Percentiles rank a stretch among this genome's conserved stretches.
Conservation (phyloP, 139 green algal species). For the Ulvella scutata region DNA sequence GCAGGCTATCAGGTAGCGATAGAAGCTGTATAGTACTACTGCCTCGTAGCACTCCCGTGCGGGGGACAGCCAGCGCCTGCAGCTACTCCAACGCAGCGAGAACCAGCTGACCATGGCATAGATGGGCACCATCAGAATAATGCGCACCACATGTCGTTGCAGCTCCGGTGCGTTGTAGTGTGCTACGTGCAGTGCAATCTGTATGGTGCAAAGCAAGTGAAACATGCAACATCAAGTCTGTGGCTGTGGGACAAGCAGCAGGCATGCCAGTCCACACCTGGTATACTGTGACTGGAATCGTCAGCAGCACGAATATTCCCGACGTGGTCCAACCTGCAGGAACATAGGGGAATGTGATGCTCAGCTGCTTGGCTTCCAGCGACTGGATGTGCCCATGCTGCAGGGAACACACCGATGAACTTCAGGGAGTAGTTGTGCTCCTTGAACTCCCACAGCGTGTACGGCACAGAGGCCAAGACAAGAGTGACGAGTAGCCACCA, state of each 20-base stretch:
- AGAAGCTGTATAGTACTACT: constrained; percentile 94
- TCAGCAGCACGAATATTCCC: constrained; percentile 79
- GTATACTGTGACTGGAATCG: constrained; percentile 75
- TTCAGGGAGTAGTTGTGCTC: constrained; percentile 34
- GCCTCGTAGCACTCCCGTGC: constrained; percentile 85
- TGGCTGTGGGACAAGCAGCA: neutral
- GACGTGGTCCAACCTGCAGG: constrained; percentile 73
- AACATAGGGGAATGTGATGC: neutral
- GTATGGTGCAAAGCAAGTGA: neutral
- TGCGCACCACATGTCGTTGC: constrained; percentile 81
- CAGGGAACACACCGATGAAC: constrained; percentile 19
- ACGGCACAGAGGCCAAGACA: constrained; percentile 45
- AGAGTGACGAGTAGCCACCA: constrained; percentile 35
- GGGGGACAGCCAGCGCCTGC: constrained; percentile 10
- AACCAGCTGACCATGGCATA: constrained; percentile 79
- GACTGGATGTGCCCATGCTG: neutral
- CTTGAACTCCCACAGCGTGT: constrained; percentile 63
- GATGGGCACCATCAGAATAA: constrained; percentile 75
- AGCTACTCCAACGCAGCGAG: constrained; percentile 40
- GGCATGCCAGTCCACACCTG: constrained; percentile 33
- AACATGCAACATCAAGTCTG: neutral
- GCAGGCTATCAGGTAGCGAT: constrained; percentile 77
- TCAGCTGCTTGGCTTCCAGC: constrained; percentile 1
- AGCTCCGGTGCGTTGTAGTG: constrained; percentile 77
- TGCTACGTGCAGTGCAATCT: constrained; percentile 85